Conservation (phyloP, 139 green algal species). For the Micractinium conductrix region DNA sequence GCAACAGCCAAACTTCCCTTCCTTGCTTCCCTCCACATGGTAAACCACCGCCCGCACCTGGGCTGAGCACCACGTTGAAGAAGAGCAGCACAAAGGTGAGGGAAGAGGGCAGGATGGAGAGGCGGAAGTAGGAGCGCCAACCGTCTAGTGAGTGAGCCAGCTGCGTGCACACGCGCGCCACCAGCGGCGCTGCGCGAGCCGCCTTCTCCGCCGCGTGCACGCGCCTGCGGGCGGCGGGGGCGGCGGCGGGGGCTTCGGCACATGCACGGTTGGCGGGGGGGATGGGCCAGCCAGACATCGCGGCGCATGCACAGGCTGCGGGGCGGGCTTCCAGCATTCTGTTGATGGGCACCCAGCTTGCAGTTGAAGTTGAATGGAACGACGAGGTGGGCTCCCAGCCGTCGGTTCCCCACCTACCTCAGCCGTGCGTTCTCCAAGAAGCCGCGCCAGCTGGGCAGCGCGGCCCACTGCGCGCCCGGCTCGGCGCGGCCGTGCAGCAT, state of each 20-base stretch:
- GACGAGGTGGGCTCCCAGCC: too few relatives aligned
- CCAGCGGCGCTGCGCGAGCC: not conserved
- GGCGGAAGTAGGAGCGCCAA: constrained; percentile 34
- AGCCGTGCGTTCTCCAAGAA: constrained; percentile 28
- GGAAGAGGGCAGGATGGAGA: constrained; percentile 58
- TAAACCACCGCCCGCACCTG: not conserved
- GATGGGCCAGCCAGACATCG: not conserved
- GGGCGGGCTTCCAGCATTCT: too few relatives aligned
- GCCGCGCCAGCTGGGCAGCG: constrained; percentile 9
- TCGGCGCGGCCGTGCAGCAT: constrained; percentile 44
- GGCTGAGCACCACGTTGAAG: constrained; percentile 62
- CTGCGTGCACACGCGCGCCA: not conserved
- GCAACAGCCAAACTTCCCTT: too few relatives aligned
- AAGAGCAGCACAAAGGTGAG: constrained; percentile 61
- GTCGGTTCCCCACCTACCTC: constrained; percentile 5
- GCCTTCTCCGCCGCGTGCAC: constrained; percentile 7
- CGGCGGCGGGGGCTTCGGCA: too few relatives aligned
- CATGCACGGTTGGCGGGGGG: too few relatives aligned
- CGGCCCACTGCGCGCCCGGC: constrained; percentile 17
- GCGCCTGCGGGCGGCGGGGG: not conserved
- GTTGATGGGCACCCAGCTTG: not conserved
- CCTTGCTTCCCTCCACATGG: too few relatives aligned
- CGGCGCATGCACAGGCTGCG: not conserved
- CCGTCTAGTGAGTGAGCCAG: constrained; percentile 21
- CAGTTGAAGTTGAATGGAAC: too few relatives aligned